These are phyloP conservation scores for Scolecobasidium constrictum DNA, from an alignment of 2,329 filamentous ascomycete species.

Conservation along the genomic window DNA sequence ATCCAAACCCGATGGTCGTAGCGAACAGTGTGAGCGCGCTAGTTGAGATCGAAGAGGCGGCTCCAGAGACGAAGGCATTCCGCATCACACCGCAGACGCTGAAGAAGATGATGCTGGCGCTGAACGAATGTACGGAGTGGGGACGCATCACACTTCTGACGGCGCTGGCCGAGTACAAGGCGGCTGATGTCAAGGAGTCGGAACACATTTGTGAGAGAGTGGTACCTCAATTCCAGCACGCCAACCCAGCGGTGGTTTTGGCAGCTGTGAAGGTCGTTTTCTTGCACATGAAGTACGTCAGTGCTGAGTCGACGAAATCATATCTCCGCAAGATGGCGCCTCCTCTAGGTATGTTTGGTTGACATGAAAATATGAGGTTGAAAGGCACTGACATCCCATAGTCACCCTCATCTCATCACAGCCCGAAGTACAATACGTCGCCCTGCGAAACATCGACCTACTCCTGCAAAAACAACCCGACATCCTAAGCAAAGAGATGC, in stretches of 20 bases:
- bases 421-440: conserved; percentile 96
- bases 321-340: conserved; percentile 99
- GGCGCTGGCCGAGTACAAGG: conserved; percentile 78
- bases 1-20: conserved; percentile 98
- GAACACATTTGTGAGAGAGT: conserved; percentile 98
- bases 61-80: conserved; percentile 81
- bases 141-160: conserved; percentile 87
- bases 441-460: conserved; percentile 89
- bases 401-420: conserved; percentile 93
- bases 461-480: conserved; percentile 92
- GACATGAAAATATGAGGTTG: background rate
- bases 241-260: conserved; percentile 91
- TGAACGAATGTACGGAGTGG: conserved; percentile 99
- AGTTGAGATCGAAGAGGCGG: conserved; percentile 79
- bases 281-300: conserved; percentile 82
- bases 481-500: conserved; percentile 91
- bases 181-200: conserved; percentile 83
- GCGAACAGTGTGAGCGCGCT: conserved; percentile 94
- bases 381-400: conserved; percentile 24
- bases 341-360: conserved; percentile 59
- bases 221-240: conserved; percentile 93
- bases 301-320: conserved; percentile 64
- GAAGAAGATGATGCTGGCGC: conserved; percentile 90
- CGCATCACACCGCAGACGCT: conserved; percentile 71
- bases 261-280: conserved; percentile 98